Base-by-base conservation (phyloP, 225 moss, liverwort and hornwort genomes). In the Climacium dendroides region DNA sequence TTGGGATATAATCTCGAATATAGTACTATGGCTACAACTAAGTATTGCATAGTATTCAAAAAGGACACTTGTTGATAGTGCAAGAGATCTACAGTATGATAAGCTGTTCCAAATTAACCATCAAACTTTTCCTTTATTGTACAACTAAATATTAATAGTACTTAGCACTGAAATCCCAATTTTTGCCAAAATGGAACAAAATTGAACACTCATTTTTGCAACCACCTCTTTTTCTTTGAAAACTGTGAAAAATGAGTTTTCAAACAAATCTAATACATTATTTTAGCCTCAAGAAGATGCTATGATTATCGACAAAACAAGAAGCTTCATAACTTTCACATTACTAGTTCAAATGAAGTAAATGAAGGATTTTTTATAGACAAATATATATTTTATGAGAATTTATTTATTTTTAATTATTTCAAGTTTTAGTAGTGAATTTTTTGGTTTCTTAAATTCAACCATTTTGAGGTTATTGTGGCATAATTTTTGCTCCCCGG, bases 401-500 rank as follows among this genome's bases (percentile, higher is more conserved):
- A n/a, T n/a, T n/a, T n/a, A 57, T 22, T 23, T 57, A 4, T 57
- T 57, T 4, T 3, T 22, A 57, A 22, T 7, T 12, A 62, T 69
- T 69, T 37, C 5, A 69, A 69, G 13, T 24, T 69, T 24, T n/a
- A n/a, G n/a, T 39, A 4, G 23, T 10, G 6, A 5, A 7, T 13
- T 24, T 39, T 37, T 13, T 22, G 4, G 8, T 37, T 67, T 34
- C 9, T 1, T 0, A 0, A 10, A 4, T 1, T 39, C 1, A 3
- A 5, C 15, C 4, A 9, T 43, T 71, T n/a, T n/a, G n/a, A n/a
- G n/a, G n/a, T n/a, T n/a, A n/a, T n/a, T n/a, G n/a, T n/a, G n/a
- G n/a, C n/a, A n/a, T n/a, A n/a, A n/a, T n/a, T n/a, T n/a, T n/a
- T n/a, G n/a, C n/a, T n/a, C n/a, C n/a, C n/a, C n/a, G n/a, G n/a